Base-by-base conservation (phyloP, 192 early-diverging fungal species). In the Coemansia sp. region DNA sequence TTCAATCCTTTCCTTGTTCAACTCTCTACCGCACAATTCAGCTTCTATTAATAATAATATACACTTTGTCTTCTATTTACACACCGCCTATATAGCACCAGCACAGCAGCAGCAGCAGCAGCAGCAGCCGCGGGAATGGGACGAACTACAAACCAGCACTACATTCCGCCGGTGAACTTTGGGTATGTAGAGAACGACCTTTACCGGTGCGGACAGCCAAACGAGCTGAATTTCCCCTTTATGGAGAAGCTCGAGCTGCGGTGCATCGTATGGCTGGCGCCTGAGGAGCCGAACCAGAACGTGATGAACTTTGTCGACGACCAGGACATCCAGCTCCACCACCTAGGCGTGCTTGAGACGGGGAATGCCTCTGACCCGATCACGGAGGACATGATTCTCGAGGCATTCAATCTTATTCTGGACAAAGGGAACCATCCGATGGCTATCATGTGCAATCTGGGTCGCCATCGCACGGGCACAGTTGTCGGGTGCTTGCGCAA, bases 171-270 rank as follows among this genome's bases (percentile, higher is more conserved):
- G 25, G 73, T 75, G 28, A 98, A 98, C 79, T 98, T 92, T 87
- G 96, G 96, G 3, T 91, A 97, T 84, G 91, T 98, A 45, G 96
- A 99, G 70, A 94, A 96, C 63, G 89, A 95, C 66, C 84, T 99
- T 17, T 99, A 96, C 80, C 86, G 97, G 44, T 98, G 94, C 20
- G 91, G 92, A 23, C 95, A 98, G 70, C 97, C 97, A 15, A 98
- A 99, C 70, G 97, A 99, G 81, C 87, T 99, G 58, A 99, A 99
- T 84, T 99, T 98, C 73, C 97, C 97, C 0, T 97, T 98, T 67
- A 85, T 99, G 58, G 97, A 98, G 67, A 95, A 93, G 67, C 88
- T 99, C 4, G 94, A 90, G 6, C 84, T 99, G 57, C 91, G 91
- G 48, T 95, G 94, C 10, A 91, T 99, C 30, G 85, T 96, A 0